Base-by-base conservation (phyloP, 192 early-diverging fungal species). In the Kappamyces sp. region DNA sequence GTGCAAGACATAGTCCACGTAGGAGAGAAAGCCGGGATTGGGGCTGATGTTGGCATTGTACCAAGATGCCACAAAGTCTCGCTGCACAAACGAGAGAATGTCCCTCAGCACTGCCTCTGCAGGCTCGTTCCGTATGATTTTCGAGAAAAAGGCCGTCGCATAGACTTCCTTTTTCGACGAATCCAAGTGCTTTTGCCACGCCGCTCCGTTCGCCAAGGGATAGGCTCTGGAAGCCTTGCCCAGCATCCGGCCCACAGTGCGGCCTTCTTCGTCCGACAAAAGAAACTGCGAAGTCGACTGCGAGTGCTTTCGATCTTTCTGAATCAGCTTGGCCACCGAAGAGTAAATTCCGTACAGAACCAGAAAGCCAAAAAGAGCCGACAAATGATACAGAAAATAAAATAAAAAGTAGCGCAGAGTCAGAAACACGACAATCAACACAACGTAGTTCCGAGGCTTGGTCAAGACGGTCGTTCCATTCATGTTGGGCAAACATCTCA, bases 1-100 rank as follows among this genome's bases (percentile, higher is more conserved):
- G 34, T 76, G 67, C 12, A 87, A 50, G 8, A 76, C 51, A 35
- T 68, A 60, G 36, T 86, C 82, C 12, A 82, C 70, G 7, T 65
- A 61, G 55, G 60, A 55, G 32, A 78, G 72, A 15, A 84, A 80
- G 1, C 61, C 51, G 2, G 69, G 54, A 8, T 85, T 78, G 2
- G 63, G 58, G 5, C 74, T 74, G 12, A 77, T 74, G 0, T 62
- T 49, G 5, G 72, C 60, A 61, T 75, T 40, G 40, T 63, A 84
- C 85, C 85, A 87, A 3, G 67, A 70, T 2, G 63, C 49, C 8
- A 87, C 70, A 65, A 83, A 87, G 50, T 87, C 85, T 13, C 82
- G 70, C 2, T 72, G 51, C 33, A 84, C 72, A 35, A 71, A 65
- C 5, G 57, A 52, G 12, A 85, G 61, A 5, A 87, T 34, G 9